These are phyloP conservation scores for Trichoderma harzianum DNA, from an alignment of 2,329 filamentous ascomycete genomes.

Conservation along the genomic window DNA sequence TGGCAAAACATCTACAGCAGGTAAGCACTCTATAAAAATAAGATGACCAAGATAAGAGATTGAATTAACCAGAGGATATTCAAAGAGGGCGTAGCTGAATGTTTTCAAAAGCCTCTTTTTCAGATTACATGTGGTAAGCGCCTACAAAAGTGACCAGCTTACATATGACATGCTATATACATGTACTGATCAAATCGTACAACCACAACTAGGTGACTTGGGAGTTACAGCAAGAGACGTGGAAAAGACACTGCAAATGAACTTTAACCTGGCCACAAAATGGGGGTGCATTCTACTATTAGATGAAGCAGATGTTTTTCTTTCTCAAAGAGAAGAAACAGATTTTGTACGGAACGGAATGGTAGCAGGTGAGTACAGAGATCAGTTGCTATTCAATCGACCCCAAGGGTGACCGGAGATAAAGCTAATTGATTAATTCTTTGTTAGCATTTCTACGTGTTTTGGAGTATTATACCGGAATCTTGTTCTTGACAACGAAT, in stretches of 20 bases:
- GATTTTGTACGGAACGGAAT: slow-evolving; percentile 30
- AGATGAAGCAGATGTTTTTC: slow-evolving; percentile 30
- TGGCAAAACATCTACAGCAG: slow-evolving; percentile 32
- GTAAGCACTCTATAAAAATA: neutral
- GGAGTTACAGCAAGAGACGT: neutral
- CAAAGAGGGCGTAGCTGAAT: slow-evolving; percentile 22
- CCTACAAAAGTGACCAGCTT: neutral
- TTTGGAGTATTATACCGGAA: slow-evolving; percentile 36
- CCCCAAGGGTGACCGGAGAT: no score
- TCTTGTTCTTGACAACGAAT: slow-evolving; percentile 36
- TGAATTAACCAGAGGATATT: no score
- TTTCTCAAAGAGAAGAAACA: slow-evolving; percentile 21
- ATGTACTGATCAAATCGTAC: no score
- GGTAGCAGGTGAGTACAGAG: slow-evolving; percentile 27
- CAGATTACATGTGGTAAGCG: slow-evolving; percentile 22
- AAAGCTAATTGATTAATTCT: no score
- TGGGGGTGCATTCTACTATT: slow-evolving; percentile 29
- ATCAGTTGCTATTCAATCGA: no score
- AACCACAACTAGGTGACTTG: slow-evolving; percentile 5
- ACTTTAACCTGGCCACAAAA: slow-evolving; percentile 23
- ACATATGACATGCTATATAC: no score
- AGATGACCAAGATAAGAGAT: neutral
- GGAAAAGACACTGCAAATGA: slow-evolving; percentile 34
- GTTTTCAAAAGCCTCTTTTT: slow-evolving; percentile 25
- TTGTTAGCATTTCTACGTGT: slow-evolving; percentile 34